Base-by-base conservation (phyloP, 768 basidiomycete species). In the Collybia sordida region DNA sequence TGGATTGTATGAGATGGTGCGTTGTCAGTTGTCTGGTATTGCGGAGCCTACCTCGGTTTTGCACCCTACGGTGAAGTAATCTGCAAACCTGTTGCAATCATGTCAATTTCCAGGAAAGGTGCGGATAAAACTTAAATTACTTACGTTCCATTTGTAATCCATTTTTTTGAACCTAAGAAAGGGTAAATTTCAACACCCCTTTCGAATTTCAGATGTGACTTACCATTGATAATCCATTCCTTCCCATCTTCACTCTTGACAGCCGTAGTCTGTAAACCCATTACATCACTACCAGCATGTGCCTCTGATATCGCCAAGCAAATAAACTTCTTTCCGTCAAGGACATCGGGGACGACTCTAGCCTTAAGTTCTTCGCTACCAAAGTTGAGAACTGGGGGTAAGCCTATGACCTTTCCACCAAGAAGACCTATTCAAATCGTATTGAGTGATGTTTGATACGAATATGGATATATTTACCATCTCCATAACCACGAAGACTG, bases 311-410 rank as follows among this genome's bases (percentile, higher is more conserved):
- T 90, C 37, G 93, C 93, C 25, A 96, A 69, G 50, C 82, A 88
- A 52, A 97, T 91, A 63, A 86, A 88, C 72, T 91, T 92, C 70
- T 86, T 87, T 34, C 86, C 88, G 28, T 72, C 65, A 47, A 92
- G 72, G 3, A 91, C 80, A 38, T 89, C 86, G 1, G 84, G 83
- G 9, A 88, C 69, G 35, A 86, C 67, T 59, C 73, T 77, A 22
- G 76, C 74, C 58, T 76, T 80, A 42, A 82, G 66, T 58, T 83
- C 82, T 12, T 82, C 79, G 35, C 79, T 79, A 8, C 84, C 93
- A 57, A 93, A 96, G 73, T 96, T 93, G 49, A 94, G 75, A n/a
- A 94, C 83, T 0, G 93, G 92, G 3, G 92, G 91, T 6, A 93
- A 75, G 37, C 91, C 91, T 49, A 94, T 93, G 59, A 93, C 88